phyloP scores from a whole-genome alignment of 2,329 filamentous ascomycete species.

The Aspergillus calidoustus region DNA sequence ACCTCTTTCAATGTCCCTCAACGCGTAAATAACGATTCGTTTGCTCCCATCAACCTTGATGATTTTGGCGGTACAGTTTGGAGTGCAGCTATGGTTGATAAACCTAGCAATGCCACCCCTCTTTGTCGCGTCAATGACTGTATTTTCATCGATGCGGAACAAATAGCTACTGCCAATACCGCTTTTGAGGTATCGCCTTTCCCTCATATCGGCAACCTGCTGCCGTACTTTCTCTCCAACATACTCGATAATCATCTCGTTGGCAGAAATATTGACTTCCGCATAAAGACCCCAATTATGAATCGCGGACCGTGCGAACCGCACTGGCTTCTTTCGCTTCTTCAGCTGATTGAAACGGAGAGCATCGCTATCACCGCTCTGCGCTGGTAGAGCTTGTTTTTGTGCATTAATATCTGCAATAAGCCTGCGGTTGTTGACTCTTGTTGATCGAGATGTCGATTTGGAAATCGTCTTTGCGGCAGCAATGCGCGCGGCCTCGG shows the following conservation, averaged over 20 bases:
- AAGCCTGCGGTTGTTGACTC: slow-evolving; percentile 92
- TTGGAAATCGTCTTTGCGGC: slow-evolving; percentile 82
- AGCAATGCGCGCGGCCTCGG: slow-evolving; percentile 72
- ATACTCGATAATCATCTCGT: slow-evolving; percentile 99
- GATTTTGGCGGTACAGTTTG: slow-evolving; percentile 98
- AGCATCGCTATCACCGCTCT: slow-evolving; percentile 82
- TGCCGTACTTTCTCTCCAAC: slow-evolving; percentile 97
- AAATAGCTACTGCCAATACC: slow-evolving; percentile 97
- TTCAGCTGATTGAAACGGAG: slow-evolving; percentile 98
- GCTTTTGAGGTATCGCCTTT: slow-evolving; percentile 89
- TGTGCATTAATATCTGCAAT: slow-evolving; percentile 95
- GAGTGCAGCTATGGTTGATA: slow-evolving; percentile 97
- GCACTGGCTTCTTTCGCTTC: slow-evolving; percentile 98
- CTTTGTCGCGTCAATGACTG: slow-evolving; percentile 97
- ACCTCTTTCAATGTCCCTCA: slow-evolving; percentile 95
- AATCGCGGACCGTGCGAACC: slow-evolving; percentile 95
- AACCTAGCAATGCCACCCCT: slow-evolving; percentile 97
- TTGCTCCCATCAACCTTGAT: slow-evolving; percentile 98
- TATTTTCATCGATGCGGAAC: slow-evolving; percentile 97
- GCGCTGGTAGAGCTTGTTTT: slow-evolving; percentile 72
- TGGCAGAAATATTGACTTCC: slow-evolving; percentile 94
- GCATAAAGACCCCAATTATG: slow-evolving; percentile 99
- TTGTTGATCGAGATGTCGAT: slow-evolving; percentile 88
- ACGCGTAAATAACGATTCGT: slow-evolving; percentile 96
- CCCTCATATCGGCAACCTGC: slow-evolving; percentile 94